phyloP scores from a whole-genome alignment of 108 stramenopile species.

The Fistulifera pelliculosa region DNA sequence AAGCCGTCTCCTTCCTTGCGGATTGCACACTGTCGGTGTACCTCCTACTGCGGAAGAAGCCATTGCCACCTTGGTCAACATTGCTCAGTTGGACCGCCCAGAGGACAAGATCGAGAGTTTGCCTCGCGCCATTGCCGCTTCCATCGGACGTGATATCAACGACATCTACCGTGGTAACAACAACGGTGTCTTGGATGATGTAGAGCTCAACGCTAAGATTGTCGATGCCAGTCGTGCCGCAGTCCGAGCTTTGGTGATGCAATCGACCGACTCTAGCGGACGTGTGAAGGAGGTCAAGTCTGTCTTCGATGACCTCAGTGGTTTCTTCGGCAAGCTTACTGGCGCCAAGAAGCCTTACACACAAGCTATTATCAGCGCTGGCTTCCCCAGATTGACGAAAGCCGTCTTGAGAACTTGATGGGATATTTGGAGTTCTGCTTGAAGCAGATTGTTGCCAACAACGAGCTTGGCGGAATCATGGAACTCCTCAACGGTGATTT shows the following conservation, averaged over 20 bases:
- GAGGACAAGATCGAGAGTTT: slow-evolving; percentile 89
- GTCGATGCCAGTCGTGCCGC: slow-evolving; percentile 81
- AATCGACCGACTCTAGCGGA: slow-evolving; percentile 85
- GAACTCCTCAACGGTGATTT: slow-evolving; percentile 89
- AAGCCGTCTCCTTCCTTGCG: slow-evolving; percentile 91
- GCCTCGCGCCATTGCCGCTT: slow-evolving; percentile 88
- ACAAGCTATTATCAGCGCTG: slow-evolving; percentile 77
- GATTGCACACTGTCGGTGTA: slow-evolving; percentile 93
- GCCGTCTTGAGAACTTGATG: slow-evolving; percentile 74
- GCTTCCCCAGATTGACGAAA: slow-evolving; percentile 81
- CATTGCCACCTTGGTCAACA: slow-evolving; percentile 92
- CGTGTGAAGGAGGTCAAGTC: slow-evolving; percentile 93
- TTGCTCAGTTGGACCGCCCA: slow-evolving; percentile 89
- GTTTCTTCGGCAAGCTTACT: slow-evolving; percentile 47
- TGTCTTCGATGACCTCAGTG: slow-evolving; percentile 74
- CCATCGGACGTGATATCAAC: slow-evolving; percentile 88
- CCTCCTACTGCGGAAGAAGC: slow-evolving; percentile 94
- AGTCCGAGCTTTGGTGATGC: slow-evolving; percentile 79
- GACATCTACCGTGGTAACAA: slow-evolving; percentile 93
- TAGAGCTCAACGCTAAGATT: slow-evolving; percentile 80
- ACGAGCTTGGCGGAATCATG: slow-evolving; percentile 92
- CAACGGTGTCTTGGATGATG: slow-evolving; percentile 78
- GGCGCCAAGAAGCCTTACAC: slow-evolving; percentile 86
- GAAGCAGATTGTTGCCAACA: slow-evolving; percentile 95
- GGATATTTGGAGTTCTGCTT: slow-evolving; percentile 93